phyloP scores from a whole-genome alignment of 2,329 filamentous ascomycete species.

The Trematosphaeria pertusa region DNA sequence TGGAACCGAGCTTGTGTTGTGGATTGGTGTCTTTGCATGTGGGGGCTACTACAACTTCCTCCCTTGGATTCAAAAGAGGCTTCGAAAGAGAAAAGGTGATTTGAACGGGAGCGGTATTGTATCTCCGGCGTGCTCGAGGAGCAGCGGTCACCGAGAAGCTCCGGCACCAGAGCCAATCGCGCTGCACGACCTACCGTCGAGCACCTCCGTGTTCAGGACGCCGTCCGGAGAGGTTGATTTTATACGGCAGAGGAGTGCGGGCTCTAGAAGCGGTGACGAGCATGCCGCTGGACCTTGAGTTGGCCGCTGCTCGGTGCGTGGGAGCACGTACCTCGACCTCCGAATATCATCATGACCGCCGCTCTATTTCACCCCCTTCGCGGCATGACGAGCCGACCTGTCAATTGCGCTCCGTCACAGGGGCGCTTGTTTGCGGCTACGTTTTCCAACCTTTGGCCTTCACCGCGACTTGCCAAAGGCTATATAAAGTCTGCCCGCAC shows the following conservation, averaged over 20 bases:
- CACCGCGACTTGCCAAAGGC: too few relatives aligned
- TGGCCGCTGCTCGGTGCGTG: neutral
- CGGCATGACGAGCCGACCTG: neutral
- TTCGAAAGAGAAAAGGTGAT: conserved; percentile 24
- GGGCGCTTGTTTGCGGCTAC: too few relatives aligned
- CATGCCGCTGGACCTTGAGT: neutral
- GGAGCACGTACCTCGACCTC: too few relatives aligned
- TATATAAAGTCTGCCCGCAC: too few relatives aligned
- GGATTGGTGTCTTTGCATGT: conserved; percentile 71
- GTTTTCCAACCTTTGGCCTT: too few relatives aligned
- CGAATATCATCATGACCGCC: neutral
- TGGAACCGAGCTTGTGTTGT: conserved; percentile 68
- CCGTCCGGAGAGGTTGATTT: conserved; percentile 52
- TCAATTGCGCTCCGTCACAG: neutral
- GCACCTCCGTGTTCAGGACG: conserved; percentile 69
- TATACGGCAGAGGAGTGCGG: conserved; percentile 26
- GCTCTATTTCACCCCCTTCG: neutral
- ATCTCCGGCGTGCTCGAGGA: neutral
- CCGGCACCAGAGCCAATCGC: conserved; percentile 35
- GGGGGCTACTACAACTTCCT: conserved; percentile 70
- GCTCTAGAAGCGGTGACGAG: conserved; percentile 9
- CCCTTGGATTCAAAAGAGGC: conserved; percentile 60
- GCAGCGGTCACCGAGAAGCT: conserved; percentile 6
- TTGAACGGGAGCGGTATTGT: conserved; percentile 3
- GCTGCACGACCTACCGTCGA: conserved; percentile 62